Evolutionary conservation across 352 stramenopile species (phyloP).

Genomic region (Pythium phragmiticola): DNA sequence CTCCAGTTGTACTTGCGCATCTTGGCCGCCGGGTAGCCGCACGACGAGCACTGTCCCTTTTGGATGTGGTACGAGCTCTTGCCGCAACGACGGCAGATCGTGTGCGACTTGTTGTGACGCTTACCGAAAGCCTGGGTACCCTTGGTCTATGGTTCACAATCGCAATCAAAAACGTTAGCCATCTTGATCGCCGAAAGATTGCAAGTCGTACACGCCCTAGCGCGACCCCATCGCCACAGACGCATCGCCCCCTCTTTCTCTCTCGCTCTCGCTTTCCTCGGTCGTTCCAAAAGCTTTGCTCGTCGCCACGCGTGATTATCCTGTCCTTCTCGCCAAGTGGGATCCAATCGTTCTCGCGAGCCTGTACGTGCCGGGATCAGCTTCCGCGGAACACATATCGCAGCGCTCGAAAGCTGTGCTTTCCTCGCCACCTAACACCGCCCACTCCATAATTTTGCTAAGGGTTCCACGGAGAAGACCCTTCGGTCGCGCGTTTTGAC

Average conservation of each 20-base stretch:
- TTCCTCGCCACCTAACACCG: not conserved
- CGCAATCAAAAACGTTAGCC: constrained; percentile 18
- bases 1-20: constrained; percentile 93
- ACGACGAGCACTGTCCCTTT: constrained; percentile 98
- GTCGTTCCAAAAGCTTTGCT: not conserved
- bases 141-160: constrained; percentile 92
- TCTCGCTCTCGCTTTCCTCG: not conserved
- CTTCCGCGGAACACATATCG: not conserved
- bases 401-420: not conserved
- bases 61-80: constrained; percentile 99
- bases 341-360: too few relatives aligned
- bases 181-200: not conserved
- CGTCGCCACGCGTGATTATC: not conserved
- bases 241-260: not conserved
- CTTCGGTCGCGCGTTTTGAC: not conserved
- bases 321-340: too few relatives aligned
- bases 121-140: constrained; percentile 99
- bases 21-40: constrained; percentile 97
- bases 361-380: not conserved
- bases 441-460: not conserved
- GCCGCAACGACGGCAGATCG: constrained; percentile 98
- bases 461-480: not conserved
- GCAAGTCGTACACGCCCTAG: not conserved
- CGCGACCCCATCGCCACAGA: not conserved
- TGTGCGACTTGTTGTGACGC: constrained; percentile 99